Conservation (phyloP, 768 basidiomycete genomes). For the Calocybe gangraenosa region DNA sequence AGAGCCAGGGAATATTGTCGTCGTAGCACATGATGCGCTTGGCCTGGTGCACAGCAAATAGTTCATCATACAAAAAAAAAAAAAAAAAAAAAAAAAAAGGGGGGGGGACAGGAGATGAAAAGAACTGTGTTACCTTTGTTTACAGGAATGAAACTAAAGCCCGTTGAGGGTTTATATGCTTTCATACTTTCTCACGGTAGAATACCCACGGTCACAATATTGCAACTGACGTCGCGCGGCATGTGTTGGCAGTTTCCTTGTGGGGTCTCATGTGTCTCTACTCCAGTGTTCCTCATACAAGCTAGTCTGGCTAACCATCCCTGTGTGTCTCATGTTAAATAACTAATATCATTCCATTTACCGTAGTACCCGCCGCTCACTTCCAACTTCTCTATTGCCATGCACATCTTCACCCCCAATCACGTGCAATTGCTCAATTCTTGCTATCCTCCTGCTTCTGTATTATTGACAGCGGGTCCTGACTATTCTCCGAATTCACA, state of each 20-base stretch:
- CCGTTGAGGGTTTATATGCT: conserved; percentile 2
- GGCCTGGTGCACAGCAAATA: conserved; percentile 60
- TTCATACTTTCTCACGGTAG: conserved; percentile 5
- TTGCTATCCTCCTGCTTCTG: conserved; percentile 80
- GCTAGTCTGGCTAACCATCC: conserved; percentile 4
- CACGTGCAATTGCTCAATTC: conserved; percentile 81
- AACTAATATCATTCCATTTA: conserved; percentile 2
- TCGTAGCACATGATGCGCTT: conserved; percentile 37
- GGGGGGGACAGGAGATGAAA: too few species aligned
- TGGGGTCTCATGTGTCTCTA: conserved; percentile 4
- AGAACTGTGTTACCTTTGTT: too few species aligned
- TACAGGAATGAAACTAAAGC: too few species aligned
- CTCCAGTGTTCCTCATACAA: background rate
- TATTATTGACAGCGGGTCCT: conserved; percentile 69
- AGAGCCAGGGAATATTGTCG: conserved; percentile 43
- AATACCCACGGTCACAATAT: conserved; percentile 12
- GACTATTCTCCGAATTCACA: conserved; percentile 79
- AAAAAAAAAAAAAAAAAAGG: too few species aligned
- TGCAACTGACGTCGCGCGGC: background rate
- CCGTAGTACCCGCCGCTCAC: conserved; percentile 13
- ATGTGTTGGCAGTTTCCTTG: background rate
- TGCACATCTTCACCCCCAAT: conserved; percentile 79
- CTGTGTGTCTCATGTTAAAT: conserved; percentile 8
- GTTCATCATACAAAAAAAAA: conserved; percentile 34
- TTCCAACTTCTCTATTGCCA: conserved; percentile 21